Percentiles rank a stretch among this genome's conserved stretches.
phyloP scores from a whole-genome alignment of 1,284 basidiomycete species.

The Phaffia rhodozyma region DNA sequence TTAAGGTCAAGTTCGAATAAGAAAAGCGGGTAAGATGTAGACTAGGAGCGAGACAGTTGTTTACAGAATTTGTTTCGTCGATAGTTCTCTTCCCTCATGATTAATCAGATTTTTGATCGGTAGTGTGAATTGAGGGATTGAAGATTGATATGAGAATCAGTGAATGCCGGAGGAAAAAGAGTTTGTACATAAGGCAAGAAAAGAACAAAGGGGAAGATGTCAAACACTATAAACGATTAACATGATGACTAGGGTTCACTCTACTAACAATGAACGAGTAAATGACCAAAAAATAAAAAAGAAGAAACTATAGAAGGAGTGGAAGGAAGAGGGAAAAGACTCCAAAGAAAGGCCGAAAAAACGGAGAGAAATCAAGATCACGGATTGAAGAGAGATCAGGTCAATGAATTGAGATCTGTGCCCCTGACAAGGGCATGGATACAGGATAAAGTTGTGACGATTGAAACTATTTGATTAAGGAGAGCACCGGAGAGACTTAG shows the following conservation, averaged over 20 bases:
- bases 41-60: too few relatives aligned
- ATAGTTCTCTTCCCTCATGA: background rate
- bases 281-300: background rate
- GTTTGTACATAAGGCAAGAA: background rate
- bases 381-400: background rate
- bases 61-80: background rate
- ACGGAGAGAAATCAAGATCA: background rate
- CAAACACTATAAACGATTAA: background rate
- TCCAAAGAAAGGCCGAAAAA: background rate
- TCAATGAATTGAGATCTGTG: background rate
- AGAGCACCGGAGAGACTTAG: background rate
- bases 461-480: too few relatives aligned
- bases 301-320: background rate
- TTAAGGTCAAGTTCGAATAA: constrained; percentile 43
- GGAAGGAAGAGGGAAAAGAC: background rate
- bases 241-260: background rate
- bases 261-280: too few relatives aligned
- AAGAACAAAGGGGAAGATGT: background rate
- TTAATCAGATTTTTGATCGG: background rate
- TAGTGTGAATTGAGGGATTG: background rate
- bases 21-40: too few relatives aligned
- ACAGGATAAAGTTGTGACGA: too few relatives aligned
- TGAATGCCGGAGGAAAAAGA: background rate
- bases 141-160: background rate
- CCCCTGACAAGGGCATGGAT: too few relatives aligned